These are phyloP conservation scores for Phytophthora colocasiae DNA, from an alignment of 352 stramenopile genomes.

Conservation along the genomic window DNA sequence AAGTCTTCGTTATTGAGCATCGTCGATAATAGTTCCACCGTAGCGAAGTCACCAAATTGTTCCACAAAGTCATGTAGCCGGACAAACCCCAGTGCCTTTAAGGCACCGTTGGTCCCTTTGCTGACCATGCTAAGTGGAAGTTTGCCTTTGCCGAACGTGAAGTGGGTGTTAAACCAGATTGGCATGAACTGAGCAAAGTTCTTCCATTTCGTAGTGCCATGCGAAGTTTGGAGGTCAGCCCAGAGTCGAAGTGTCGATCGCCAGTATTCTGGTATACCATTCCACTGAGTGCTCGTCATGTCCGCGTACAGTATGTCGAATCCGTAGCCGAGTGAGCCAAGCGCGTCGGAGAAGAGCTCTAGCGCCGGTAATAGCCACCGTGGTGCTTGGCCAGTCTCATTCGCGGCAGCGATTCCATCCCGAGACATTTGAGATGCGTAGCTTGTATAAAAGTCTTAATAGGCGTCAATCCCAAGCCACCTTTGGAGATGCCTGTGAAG, in stretches of 20 bases:
- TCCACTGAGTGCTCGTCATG: slow-evolving; percentile 2
- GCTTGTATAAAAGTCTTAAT: background rate
- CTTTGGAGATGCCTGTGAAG: background rate
- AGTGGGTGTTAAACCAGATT: slow-evolving; percentile 16
- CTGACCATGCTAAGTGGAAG: background rate
- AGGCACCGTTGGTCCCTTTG: background rate
- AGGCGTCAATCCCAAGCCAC: background rate
- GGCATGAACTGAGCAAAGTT: background rate
- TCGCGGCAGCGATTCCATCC: background rate
- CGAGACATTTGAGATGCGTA: background rate
- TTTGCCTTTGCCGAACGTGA: slow-evolving; percentile 1
- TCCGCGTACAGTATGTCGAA: slow-evolving; percentile 3
- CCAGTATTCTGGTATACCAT: background rate
- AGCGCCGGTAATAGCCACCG: background rate
- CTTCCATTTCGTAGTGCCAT: background rate
- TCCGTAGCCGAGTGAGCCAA: background rate
- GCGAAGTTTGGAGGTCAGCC: background rate
- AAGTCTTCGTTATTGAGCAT: background rate
- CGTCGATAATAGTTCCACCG: background rate
- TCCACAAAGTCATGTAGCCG: slow-evolving; percentile 13
- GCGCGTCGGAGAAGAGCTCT: background rate
- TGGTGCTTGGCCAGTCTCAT: background rate
- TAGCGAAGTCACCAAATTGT: background rate
- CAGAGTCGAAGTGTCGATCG: background rate
- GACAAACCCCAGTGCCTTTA: slow-evolving; percentile 2